Conservation (phyloP, 1,284 basidiomycete genomes). For the Sanguinoderma infundibulare region DNA sequence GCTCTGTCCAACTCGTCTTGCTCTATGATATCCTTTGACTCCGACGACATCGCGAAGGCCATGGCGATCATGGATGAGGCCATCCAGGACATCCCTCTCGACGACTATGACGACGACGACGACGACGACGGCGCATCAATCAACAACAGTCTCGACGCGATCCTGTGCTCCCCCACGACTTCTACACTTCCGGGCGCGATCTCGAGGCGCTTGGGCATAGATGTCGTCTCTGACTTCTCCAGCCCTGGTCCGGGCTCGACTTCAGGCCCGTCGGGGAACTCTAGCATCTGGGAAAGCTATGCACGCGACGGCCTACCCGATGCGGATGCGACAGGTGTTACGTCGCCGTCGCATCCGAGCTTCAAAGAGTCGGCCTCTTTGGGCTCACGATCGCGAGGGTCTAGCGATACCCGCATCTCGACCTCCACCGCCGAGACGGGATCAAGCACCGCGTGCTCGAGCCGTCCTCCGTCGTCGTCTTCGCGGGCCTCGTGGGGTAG, state of each 20-base stretch:
- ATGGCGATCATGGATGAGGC: too few species aligned
- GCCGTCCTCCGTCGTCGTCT: not conserved
- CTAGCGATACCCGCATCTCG: too few species aligned
- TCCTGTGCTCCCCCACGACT: not conserved
- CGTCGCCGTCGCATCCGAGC: not conserved
- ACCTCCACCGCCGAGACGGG: too few species aligned
- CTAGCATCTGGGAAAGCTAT: not conserved
- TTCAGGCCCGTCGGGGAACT: not conserved
- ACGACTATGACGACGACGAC: too few species aligned
- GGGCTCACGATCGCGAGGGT: too few species aligned
- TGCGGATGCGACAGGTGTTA: not conserved
- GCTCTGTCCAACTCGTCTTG: too few species aligned
- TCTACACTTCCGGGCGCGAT: not conserved
- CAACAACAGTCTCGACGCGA: too few species aligned
- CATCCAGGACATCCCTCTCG: not conserved
- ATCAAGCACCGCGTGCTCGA: not conserved
- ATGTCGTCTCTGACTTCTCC: too few species aligned
- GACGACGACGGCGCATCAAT: not conserved
- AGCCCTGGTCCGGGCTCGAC: too few species aligned
- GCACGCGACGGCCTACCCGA: not conserved
- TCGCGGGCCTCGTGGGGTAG: not conserved
- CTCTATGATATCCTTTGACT: not conserved
- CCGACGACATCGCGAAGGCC: not conserved
- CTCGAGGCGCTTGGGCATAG: too few species aligned
- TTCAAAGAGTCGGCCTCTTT: too few species aligned